Base-by-base conservation (phyloP, 495 filamentous ascomycete genomes). In the Neurospora intermedia region DNA sequence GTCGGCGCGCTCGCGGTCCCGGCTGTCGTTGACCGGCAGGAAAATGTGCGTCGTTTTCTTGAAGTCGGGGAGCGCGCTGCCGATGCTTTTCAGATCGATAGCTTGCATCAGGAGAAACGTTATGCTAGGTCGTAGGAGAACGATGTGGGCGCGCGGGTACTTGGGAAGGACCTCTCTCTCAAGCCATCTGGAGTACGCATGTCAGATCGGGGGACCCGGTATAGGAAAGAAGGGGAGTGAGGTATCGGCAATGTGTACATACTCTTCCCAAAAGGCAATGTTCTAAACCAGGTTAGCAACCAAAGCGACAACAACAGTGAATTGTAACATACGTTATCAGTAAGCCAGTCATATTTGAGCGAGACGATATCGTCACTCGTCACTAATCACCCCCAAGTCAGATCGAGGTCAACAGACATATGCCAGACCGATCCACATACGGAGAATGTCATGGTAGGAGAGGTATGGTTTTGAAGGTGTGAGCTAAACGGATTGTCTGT, bases 221-320 rank as follows among this genome's bases (percentile, higher is more conserved):
- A 2, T 6, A 13, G 18, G 38, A 73, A 71, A 43, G 45, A 73
- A 71, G 43, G 39, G 9, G 71, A 35, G n/a, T 18, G n/a, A 18
- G 11, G 2, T 7, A 70, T 35, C 38, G 16, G 54, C 31, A 46
- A 42, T 54, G 62, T 43, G 69, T 23, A 39, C 89, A 82, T 90
- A 97, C 89, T 98, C 96, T 87, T 98, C 92, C 94, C 96, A 99
- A 80, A 99, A 99, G 70, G 94, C 92, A 69, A 99, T 99, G 74
- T 88, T 90, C 91, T 93, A 76, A 6, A 45, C 48, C 45, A 69
- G 4, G 70, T 71, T 35, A 69, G 15, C 59, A 69, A 40, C 46
- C 40, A 72, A 69, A 80, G 74, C 77, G 71, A 54, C 73, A 40
- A 59, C 43, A 72, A 48, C 69, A 31, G 11, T 8, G 16, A 39